phyloP scores from a whole-genome alignment of 208 protist species.

The Plasmodiophora brassicae region DNA sequence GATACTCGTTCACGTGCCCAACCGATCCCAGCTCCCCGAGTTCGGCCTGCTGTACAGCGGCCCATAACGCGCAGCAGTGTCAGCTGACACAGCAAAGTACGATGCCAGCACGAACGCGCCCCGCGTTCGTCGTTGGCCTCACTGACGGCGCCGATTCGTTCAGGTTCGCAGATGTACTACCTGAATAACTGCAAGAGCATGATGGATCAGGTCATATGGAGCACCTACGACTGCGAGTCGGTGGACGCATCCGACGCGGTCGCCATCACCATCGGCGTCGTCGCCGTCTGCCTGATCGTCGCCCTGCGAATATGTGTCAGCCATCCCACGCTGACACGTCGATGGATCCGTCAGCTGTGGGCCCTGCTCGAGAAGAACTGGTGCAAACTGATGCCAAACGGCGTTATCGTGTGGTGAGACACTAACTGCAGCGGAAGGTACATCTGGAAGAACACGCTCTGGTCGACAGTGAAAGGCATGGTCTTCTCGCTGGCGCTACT shows the following conservation, averaged over 20 bases:
- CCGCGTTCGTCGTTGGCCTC: too few relatives aligned
- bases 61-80: neutral
- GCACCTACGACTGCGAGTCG: slow-evolving; percentile 15
- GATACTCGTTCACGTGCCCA: neutral
- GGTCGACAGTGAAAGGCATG: neutral
- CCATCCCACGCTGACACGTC: neutral
- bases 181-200: slow-evolving; percentile 11
- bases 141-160: too few relatives aligned
- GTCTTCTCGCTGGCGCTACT: neutral
- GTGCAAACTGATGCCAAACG: too few relatives aligned
- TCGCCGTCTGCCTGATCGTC: neutral
- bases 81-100: too few relatives aligned
- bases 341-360: neutral
- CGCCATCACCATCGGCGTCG: neutral
- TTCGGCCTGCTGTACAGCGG: neutral
- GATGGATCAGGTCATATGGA: neutral
- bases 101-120: too few relatives aligned
- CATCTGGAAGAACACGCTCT: neutral
- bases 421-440: too few relatives aligned
- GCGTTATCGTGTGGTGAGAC: too few relatives aligned
- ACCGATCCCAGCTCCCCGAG: neutral
- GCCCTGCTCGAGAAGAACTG: neutral
- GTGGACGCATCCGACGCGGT: neutral
- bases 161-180: neutral
- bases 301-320: neutral